phyloP scores from a whole-genome alignment of 176 grass and related monocot genomes.

The Aegilops umbellulata region DNA sequence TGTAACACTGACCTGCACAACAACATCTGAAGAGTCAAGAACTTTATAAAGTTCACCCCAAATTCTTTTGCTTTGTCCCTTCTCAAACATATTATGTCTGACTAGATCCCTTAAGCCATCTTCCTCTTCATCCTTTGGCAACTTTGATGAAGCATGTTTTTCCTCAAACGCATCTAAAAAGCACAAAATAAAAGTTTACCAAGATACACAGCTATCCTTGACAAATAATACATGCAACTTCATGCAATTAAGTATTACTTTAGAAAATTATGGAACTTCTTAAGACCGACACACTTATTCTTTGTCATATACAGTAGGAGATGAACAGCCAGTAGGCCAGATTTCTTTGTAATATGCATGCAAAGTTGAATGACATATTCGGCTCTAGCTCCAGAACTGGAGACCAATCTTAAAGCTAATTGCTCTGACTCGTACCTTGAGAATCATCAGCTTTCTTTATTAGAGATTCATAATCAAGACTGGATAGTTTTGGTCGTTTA shows the following conservation, averaged over 20 bases:
- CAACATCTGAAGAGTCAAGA: slow-evolving; percentile 88
- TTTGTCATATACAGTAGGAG: background rate
- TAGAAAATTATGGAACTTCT: too few species aligned
- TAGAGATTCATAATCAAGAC: slow-evolving; percentile 77
- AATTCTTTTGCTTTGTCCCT: slow-evolving; percentile 87
- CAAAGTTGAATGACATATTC: background rate
- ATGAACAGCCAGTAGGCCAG: background rate
- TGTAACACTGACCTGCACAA: slow-evolving; percentile 53
- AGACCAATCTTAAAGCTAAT: background rate
- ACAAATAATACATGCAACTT: too few species aligned
- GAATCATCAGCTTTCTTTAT: slow-evolving; percentile 61
- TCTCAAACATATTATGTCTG: too few species aligned
- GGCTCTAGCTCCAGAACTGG: background rate
- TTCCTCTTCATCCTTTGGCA: too few species aligned
- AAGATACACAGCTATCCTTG: too few species aligned
- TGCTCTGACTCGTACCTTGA: slow-evolving; percentile 54
- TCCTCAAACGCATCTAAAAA: slow-evolving; percentile 38
- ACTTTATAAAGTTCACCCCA: slow-evolving; percentile 99
- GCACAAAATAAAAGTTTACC: background rate
- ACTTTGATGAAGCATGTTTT: too few species aligned
- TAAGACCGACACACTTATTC: too few species aligned
- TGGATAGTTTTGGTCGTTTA: slow-evolving; percentile 61
- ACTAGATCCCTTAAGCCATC: too few species aligned
- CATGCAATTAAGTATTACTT: too few species aligned
- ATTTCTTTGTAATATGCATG: background rate